A percentile compares a stretch with the other conserved stretches of the same genome.
Evolutionary conservation across 2,329 filamentous ascomycete genomes (phyloP).

Genomic region (Escovopsis sp.): DNA sequence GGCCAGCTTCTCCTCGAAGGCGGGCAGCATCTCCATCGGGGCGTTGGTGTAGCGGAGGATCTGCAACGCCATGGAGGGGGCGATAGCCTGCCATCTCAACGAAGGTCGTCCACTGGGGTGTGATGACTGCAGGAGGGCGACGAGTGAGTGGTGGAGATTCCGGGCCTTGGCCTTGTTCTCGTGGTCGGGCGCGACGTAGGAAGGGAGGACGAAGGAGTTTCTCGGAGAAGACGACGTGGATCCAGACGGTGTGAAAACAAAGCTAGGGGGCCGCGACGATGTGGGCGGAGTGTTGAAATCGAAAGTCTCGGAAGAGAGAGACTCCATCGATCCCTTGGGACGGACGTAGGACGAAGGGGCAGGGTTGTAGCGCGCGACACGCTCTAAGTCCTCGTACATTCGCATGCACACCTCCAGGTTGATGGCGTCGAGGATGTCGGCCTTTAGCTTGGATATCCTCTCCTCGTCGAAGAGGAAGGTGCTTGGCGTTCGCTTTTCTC

Average conservation of each 20-base stretch:
- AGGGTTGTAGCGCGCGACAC: conserved; percentile 23
- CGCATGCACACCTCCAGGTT: conserved; percentile 50
- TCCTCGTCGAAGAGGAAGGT: conserved; percentile 53
- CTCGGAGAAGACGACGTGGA: conserved; percentile 37
- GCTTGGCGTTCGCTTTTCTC: conserved; percentile 32
- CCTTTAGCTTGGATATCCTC: conserved; percentile 42
- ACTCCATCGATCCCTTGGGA: conserved; percentile 2
- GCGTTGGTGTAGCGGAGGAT: conserved; percentile 42
- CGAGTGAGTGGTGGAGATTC: conserved; percentile 36
- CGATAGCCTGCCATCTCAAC: conserved; percentile 36
- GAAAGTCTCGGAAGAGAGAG: conserved; percentile 20
- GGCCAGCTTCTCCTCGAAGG: conserved; percentile 34
- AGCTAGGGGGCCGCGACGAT: conserved; percentile 32
- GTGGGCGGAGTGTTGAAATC: conserved; percentile 32
- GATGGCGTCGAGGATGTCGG: conserved; percentile 45
- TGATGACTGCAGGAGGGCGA: conserved; percentile 39
- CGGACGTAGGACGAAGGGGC: conserved; percentile 3
- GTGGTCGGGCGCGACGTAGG: conserved; percentile 21
- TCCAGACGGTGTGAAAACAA: conserved; percentile 32
- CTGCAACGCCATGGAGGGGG: conserved; percentile 38
- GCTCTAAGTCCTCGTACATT: conserved; percentile 37
- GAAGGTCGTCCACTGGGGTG: conserved; percentile 24
- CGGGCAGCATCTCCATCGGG: conserved; percentile 29
- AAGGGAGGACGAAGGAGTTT: conserved; percentile 26
- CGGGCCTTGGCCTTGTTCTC: conserved; percentile 29